Evolutionary conservation across 1,139 yeast species (phyloP), one percentile per base, ranked within the genome.

Genomic region (Yamadazyma conglobata): DNA sequence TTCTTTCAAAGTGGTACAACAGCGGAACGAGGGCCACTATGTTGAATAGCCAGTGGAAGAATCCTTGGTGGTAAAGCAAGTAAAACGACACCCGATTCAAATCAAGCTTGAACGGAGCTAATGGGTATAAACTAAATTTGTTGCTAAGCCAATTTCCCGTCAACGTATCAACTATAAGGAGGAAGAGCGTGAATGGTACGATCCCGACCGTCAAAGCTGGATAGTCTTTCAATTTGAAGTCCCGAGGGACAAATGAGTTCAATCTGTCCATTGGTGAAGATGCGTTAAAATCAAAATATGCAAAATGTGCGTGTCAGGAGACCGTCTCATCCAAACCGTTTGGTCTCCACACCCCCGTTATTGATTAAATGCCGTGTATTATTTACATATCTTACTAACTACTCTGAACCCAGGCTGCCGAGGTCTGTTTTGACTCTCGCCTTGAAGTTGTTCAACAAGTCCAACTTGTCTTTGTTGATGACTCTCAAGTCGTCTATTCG

Each of bases 151-250:
- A 33, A 9, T 38, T 41, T 13, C 38, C 35, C 11, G 42, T 15
- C 4, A 34, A 18, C 57, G 51, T 30, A 67, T 62, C 47, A 19
- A 58, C 57, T 28, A 37, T 51, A 56, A 50, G 68, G 52, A 47
- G 65, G 24, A 35, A 58, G 15, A 58, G 65, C 48, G 73, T 56
- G 56, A 85, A 85, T 15, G 79, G 60, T 6, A 66, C 48, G 21
- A 82, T 56, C 2, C 94, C 93, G 4, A 76, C 70, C 1, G 88
- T 70, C 27, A 84, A 56, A 1, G 91, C 93, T 3, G 89, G 84
- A 24, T 47, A 48, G n/a, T 35, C 34, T 12, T 28, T 35, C 16
- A 35, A 23, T 8, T 25, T 17, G 25, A 30, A 24, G 16, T 25
- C 18, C 10, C 11, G 10, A 4, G 31, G 29, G 5, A 27, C 3